Evolutionary conservation across 2,329 filamentous ascomycete species (phyloP), one percentile per base, ranked within the genome.

Genomic region (Esteya vermicola): DNA sequence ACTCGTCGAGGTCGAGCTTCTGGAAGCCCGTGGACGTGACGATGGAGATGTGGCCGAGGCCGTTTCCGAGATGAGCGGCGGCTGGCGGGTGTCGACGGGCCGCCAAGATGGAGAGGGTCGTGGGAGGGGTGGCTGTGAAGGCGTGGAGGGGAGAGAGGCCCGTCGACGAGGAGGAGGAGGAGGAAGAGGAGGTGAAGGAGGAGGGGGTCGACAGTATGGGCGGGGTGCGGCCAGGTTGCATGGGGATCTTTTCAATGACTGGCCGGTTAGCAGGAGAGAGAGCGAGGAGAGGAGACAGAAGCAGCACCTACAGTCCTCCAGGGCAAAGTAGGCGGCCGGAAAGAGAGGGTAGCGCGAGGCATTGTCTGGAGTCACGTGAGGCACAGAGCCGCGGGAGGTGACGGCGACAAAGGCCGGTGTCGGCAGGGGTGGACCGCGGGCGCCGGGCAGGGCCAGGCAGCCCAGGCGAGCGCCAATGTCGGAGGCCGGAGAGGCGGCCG

Each of bases 281-380:
- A 6, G 10, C n/a, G 3, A n/a, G 2, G 3, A 3, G 3, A 12
- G 6, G 6, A 8, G 12, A n/a, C 27, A 10, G 6, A 2, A 20
- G 6, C 23, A 9, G 5, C 4, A 60, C 82, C 60, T 68, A 95
- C 91, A 96, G 59, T 98, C 91, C 66, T 98, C 91, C 22, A 96
- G 63, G 1, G 81, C 84, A 52, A 91, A 65, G 55, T 93, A 93
- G 4, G 84, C 68, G 21, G 81, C 82, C 22, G 65, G 64, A 43
- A 93, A 66, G 6, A 70, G 56, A 1, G 78, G 77, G 51, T 81
- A 67, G 41, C 75, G 78, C 31, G 61, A 57, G 48, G 91, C 66
- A 45, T 81, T 81, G 63, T 98, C 91, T 30, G 86, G 88, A 4
- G 88, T 83, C 47, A 98, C 62, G 61, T 98, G 91, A 38, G 91